Conservation (phyloP, 1,284 basidiomycete genomes). For the Rhodotorula glutinis region DNA sequence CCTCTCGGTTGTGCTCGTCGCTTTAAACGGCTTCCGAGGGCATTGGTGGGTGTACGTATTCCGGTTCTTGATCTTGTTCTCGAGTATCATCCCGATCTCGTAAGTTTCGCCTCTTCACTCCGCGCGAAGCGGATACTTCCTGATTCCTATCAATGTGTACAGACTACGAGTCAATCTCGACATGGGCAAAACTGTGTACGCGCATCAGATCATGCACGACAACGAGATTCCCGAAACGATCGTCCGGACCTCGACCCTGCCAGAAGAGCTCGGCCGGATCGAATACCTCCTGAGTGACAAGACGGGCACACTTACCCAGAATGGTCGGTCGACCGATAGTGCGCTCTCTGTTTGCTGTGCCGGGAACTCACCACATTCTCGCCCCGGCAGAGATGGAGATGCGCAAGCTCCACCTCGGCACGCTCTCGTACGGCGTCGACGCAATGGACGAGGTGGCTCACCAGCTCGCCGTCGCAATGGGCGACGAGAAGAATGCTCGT, state of each 20-base stretch:
- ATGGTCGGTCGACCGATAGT: slow-evolving; percentile 59
- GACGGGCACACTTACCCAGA: slow-evolving; percentile 96
- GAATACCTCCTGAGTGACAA: slow-evolving; percentile 96
- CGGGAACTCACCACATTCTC: background rate
- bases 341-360: background rate
- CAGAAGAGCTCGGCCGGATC: slow-evolving; percentile 93
- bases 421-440: slow-evolving; percentile 92
- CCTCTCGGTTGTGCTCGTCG: slow-evolving; percentile 85
- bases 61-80: slow-evolving; percentile 95
- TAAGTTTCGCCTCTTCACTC: slow-evolving; percentile 50
- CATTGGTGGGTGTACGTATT: slow-evolving; percentile 95
- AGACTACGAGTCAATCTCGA: slow-evolving; percentile 97
- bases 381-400: slow-evolving; percentile 87
- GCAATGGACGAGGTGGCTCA: slow-evolving; percentile 97
- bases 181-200: slow-evolving; percentile 99
- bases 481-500: slow-evolving; percentile 45
- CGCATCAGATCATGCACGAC: slow-evolving; percentile 91
- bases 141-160: background rate
- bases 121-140: background rate
- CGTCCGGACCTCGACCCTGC: slow-evolving; percentile 91
- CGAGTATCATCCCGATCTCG: slow-evolving; percentile 99
- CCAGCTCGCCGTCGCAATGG: slow-evolving; percentile 78
- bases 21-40: slow-evolving; percentile 92
- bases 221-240: slow-evolving; percentile 89
- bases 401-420: slow-evolving; percentile 97